Evolutionary conservation across 2,329 filamentous ascomycete genomes (phyloP).

Genomic region (Rugonectria rugulosa): DNA sequence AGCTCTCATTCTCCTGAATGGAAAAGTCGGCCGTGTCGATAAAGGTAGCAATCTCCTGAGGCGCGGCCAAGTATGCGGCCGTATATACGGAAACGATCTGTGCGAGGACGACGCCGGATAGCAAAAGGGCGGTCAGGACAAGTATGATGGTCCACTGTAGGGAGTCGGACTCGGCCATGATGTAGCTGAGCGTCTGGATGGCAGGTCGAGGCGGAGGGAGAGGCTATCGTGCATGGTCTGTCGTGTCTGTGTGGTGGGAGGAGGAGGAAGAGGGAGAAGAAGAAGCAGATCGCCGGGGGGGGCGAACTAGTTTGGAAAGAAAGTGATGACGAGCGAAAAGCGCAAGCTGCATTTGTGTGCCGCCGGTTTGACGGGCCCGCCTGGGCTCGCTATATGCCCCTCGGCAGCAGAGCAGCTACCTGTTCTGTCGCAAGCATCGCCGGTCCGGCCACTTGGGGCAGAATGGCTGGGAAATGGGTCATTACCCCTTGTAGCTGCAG

Average conservation of each 20-base stretch:
- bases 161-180: conserved; percentile 60
- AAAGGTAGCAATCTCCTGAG: conserved; percentile 64
- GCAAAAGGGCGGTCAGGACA: conserved; percentile 63
- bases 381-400: conserved; percentile 13
- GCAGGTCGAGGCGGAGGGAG: conserved; percentile 36
- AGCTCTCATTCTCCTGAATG: conserved; percentile 69
- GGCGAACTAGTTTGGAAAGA: conserved; percentile 16
- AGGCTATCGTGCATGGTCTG: conserved; percentile 41
- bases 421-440: conserved; percentile 30
- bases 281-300: conserved; percentile 31
- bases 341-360: conserved; percentile 35
- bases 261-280: conserved; percentile 12
- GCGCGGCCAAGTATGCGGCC: conserved; percentile 64
- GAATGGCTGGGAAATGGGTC: conserved; percentile 38
- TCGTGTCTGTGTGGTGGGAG: conserved; percentile 20
- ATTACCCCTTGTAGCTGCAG: conserved; percentile 34
- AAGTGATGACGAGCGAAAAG: conserved; percentile 37
- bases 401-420: conserved; percentile 28
- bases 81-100: conserved; percentile 62
- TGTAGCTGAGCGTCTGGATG: conserved; percentile 42
- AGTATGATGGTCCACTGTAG: conserved; percentile 66
- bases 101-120: conserved; percentile 62
- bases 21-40: conserved; percentile 69
- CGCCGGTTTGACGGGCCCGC: conserved; percentile 23
- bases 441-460: conserved; percentile 34